Evolutionary conservation across 1,284 basidiomycete genomes (phyloP).

Genomic region (Mycena sp.): DNA sequence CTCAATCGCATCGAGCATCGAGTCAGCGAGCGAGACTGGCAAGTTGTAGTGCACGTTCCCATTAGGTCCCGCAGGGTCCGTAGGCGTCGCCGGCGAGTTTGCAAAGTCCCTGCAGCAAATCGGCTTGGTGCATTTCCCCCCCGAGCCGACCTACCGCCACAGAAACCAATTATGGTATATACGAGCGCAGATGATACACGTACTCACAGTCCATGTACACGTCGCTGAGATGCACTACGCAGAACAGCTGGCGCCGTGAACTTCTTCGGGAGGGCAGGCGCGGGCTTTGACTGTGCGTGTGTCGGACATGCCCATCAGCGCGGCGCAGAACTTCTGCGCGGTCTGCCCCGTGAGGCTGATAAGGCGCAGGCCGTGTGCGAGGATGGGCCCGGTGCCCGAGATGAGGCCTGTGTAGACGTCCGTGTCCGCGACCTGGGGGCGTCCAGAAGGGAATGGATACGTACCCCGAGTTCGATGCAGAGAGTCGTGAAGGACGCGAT

Average conservation of each 20-base stretch:
- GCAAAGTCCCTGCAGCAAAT: slow-evolving; percentile 66
- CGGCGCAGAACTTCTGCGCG: slow-evolving; percentile 62
- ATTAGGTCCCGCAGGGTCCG: slow-evolving; percentile 52
- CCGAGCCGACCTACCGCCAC: too few species aligned
- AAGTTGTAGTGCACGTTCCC: slow-evolving; percentile 30
- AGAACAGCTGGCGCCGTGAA: slow-evolving; percentile 28
- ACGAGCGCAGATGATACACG: too few species aligned
- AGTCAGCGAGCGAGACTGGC: too few species aligned
- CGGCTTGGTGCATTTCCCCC: too few species aligned
- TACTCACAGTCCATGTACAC: slow-evolving; percentile 64
- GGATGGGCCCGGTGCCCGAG: too few species aligned
- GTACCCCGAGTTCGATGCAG: slow-evolving; percentile 20
- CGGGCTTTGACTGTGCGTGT: slow-evolving; percentile 51
- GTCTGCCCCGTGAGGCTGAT: slow-evolving; percentile 58
- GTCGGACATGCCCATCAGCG: slow-evolving; percentile 65
- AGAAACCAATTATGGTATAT: too few species aligned
- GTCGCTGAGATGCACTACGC: slow-evolving; percentile 56
- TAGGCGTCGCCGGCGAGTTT: slow-evolving; percentile 48
- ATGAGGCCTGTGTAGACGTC: slow-evolving; percentile 67
- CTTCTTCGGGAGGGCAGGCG: slow-evolving; percentile 13
- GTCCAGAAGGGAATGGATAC: background rate
- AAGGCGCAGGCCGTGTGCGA: slow-evolving; percentile 62
- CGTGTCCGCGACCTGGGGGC: background rate
- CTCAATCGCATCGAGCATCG: slow-evolving; percentile 25
- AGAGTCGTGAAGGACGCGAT: too few species aligned